Conservation (phyloP, 768 basidiomycete genomes). For the Fistulinella prunicolor region DNA sequence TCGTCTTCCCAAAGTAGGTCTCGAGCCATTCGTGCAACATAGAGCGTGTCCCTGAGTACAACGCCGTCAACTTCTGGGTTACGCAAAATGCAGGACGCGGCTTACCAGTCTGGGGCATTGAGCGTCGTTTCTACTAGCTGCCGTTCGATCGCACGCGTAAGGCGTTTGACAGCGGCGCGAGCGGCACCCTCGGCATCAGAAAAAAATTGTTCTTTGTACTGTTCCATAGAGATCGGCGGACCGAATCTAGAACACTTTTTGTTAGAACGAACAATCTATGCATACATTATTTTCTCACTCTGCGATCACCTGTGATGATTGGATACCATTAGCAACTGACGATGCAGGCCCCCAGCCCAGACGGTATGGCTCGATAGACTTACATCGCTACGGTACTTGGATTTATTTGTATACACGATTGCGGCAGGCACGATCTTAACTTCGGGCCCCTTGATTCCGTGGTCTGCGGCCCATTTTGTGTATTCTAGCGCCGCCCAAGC, state of each 20-base stretch:
- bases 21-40: slow-evolving; percentile 87
- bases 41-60: slow-evolving; percentile 76
- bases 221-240: slow-evolving; percentile 70
- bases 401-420: slow-evolving; percentile 94
- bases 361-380: slow-evolving; percentile 38
- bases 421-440: slow-evolving; percentile 77
- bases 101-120: slow-evolving; percentile 93
- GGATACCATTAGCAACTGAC: slow-evolving; percentile 14
- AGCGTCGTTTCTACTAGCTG: slow-evolving; percentile 75
- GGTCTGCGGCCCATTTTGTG: slow-evolving; percentile 67
- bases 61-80: slow-evolving; percentile 18
- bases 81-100: slow-evolving; percentile 16
- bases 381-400: slow-evolving; percentile 89
- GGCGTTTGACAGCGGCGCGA: slow-evolving; percentile 79
- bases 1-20: slow-evolving; percentile 91
- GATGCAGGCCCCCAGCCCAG: background rate
- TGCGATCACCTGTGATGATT: slow-evolving; percentile 60
- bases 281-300: slow-evolving; percentile 45
- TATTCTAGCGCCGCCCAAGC: slow-evolving; percentile 96
- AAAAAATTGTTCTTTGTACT: slow-evolving; percentile 75
- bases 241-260: slow-evolving; percentile 62
- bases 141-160: slow-evolving; percentile 72
- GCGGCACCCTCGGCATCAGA: slow-evolving; percentile 63
- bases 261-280: slow-evolving; percentile 10
- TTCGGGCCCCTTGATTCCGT: slow-evolving; percentile 42